A percentile compares a stretch with the other conserved stretches of the same genome.
phyloP scores from a whole-genome alignment of 139 green algal species.

The Dunaliella sp. region DNA sequence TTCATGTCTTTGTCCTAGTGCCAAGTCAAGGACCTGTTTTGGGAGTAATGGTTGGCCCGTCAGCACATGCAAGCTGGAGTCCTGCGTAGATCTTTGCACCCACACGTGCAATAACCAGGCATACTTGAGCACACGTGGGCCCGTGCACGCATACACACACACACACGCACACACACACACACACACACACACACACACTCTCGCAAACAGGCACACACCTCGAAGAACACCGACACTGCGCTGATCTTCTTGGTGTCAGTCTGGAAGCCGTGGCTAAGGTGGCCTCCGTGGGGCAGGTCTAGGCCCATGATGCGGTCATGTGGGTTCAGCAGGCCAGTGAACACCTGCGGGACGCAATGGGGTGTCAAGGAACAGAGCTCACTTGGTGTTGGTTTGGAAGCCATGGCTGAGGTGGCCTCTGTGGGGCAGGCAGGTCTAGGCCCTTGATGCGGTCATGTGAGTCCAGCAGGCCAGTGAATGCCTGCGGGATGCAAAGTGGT shows the following conservation, averaged over 20 bases:
- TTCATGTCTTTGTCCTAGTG: too few relatives aligned
- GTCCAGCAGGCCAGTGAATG: conserved; percentile 96
- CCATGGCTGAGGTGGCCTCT: conserved; percentile 95
- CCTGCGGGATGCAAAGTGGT: too few relatives aligned
- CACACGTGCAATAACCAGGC: too few relatives aligned
- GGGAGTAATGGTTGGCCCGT: too few relatives aligned
- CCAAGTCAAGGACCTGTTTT: too few relatives aligned
- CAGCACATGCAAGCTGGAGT: too few relatives aligned
- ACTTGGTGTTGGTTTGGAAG: too few relatives aligned
- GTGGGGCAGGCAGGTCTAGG: conserved; percentile 90
- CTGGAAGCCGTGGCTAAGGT: conserved; percentile 96
- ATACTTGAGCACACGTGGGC: too few relatives aligned
- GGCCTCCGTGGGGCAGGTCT: conserved; percentile 96
- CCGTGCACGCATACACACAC: background rate
- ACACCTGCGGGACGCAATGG: too few relatives aligned
- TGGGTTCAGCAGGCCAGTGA: conserved; percentile 94
- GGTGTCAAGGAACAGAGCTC: too few relatives aligned
- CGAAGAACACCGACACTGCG: conserved; percentile 96
- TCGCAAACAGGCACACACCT: conserved; percentile 47
- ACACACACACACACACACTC: background rate
- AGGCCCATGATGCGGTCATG: conserved; percentile 99
- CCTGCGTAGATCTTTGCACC: too few relatives aligned
- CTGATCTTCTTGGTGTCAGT: conserved; percentile 98
- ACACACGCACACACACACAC: background rate
- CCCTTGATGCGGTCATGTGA: conserved; percentile 98